Conservation (phyloP, 805 yeast species). For the Yarrowia porcina region DNA sequence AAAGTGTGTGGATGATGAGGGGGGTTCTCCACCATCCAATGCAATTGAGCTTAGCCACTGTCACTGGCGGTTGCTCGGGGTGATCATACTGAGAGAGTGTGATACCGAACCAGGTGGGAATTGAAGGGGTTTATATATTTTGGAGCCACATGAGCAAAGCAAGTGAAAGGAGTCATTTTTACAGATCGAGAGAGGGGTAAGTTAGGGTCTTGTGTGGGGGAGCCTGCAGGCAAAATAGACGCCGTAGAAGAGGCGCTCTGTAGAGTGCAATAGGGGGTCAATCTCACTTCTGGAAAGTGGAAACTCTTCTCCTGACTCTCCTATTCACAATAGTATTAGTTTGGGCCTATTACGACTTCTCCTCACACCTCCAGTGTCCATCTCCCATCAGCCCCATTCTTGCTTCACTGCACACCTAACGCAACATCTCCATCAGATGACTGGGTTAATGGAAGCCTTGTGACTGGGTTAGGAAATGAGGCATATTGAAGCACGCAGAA, state of each 20-base stretch:
- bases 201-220: neutral
- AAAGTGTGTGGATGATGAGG: neutral
- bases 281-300: neutral
- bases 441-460: neutral
- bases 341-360: neutral
- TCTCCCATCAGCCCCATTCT: no score
- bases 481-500: no score
- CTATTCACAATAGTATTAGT: neutral
- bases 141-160: neutral
- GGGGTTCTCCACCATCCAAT: neutral
- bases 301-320: neutral
- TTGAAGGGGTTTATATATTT: neutral
- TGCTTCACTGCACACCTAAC: no score
- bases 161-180: neutral
- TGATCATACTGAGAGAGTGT: slow-evolving; percentile 2
- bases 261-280: neutral
- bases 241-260: neutral
- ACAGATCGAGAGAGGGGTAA: neutral
- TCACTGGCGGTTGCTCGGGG: neutral
- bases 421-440: neutral
- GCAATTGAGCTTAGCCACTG: neutral
- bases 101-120: neutral
- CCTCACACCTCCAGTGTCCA: no score
- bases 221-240: neutral
- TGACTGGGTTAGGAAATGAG: neutral